Conservation (phyloP, 139 green algal genomes). For the Microglena sp. region DNA sequence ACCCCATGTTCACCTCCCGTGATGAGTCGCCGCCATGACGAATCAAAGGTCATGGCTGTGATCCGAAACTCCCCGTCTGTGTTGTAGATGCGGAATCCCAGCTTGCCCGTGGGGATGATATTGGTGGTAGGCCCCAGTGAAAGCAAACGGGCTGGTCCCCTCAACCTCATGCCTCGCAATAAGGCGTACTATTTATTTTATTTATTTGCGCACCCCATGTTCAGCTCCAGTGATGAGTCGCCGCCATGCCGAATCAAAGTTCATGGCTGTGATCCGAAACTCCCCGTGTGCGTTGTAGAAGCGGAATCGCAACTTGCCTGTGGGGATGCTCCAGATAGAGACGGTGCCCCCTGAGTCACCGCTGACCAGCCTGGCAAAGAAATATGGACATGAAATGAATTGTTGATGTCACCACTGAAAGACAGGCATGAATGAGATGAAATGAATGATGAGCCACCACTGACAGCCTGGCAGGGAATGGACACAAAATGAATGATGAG, state of each 20-base stretch:
- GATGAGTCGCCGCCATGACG: constrained; percentile 37
- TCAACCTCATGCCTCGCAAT: no score
- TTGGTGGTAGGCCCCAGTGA: no score
- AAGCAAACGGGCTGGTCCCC: no score
- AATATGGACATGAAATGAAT: not conserved
- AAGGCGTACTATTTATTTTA: no score
- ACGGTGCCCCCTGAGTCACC: constrained; percentile 39
- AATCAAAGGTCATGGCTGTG: constrained; percentile 53
- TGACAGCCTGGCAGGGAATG: no score
- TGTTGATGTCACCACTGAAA: not conserved
- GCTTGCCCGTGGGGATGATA: constrained; percentile 37
- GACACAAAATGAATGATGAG: not conserved
- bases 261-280: constrained; percentile 42
- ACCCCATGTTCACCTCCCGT: constrained; percentile 18
- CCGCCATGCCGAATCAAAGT: constrained; percentile 40
- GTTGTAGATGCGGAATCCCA: constrained; percentile 42
- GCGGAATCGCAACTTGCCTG: constrained; percentile 41
- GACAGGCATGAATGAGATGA: no score
- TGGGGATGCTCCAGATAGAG: constrained; percentile 43
- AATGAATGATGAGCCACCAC: not conserved
- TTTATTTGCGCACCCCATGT: no score
- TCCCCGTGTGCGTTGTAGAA: constrained; percentile 39
- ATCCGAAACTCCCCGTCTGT: constrained; percentile 34
- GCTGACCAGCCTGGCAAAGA: constrained; percentile 20
- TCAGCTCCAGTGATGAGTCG: constrained; percentile 41